phyloP scores from a whole-genome alignment of 208 protist genomes.

The Herpetomonas samuelpessoai region DNA sequence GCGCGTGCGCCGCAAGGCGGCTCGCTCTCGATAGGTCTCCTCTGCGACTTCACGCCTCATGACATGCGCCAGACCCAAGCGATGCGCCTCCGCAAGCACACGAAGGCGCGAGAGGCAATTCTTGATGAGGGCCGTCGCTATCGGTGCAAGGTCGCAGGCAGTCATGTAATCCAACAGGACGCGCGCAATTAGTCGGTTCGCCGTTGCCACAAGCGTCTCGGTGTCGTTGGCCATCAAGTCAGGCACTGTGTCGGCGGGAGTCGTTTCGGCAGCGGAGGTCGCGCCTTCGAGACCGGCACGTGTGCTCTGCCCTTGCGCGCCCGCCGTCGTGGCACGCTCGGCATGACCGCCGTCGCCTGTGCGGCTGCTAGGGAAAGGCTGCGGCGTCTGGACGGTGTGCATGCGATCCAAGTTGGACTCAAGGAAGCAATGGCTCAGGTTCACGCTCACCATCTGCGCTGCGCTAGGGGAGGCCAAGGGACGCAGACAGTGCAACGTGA shows the following conservation, averaged over 20 bases:
- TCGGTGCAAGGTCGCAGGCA: constrained; percentile 32
- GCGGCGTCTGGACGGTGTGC: background rate
- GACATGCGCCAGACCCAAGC: constrained; percentile 29
- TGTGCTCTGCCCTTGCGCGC: background rate
- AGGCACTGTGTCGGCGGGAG: constrained; percentile 7
- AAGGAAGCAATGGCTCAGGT: constrained; percentile 7
- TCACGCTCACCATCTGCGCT: background rate
- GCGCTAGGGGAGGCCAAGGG: constrained; percentile 18
- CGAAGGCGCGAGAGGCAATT: constrained; percentile 41
- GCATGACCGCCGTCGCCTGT: background rate
- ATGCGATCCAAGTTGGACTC: background rate
- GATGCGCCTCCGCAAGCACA: constrained; percentile 40
- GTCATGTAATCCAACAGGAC: constrained; percentile 56
- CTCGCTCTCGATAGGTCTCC: background rate
- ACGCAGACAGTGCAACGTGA: constrained; percentile 27
- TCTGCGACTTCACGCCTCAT: background rate
- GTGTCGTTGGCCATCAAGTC: constrained; percentile 34
- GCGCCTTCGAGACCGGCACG: too few species aligned
- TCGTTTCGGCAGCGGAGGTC: background rate
- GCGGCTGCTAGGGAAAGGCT: background rate
- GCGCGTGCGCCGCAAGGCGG: too few species aligned
- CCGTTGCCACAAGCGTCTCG: constrained; percentile 34
- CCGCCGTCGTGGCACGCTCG: background rate
- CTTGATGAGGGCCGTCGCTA: constrained; percentile 49
- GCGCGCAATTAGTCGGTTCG: constrained; percentile 49